Percentiles rank a stretch among this genome's conserved stretches.
These are phyloP conservation scores for Peribolospora baueri DNA, from an alignment of 768 basidiomycete genomes.

Conservation along the genomic window DNA sequence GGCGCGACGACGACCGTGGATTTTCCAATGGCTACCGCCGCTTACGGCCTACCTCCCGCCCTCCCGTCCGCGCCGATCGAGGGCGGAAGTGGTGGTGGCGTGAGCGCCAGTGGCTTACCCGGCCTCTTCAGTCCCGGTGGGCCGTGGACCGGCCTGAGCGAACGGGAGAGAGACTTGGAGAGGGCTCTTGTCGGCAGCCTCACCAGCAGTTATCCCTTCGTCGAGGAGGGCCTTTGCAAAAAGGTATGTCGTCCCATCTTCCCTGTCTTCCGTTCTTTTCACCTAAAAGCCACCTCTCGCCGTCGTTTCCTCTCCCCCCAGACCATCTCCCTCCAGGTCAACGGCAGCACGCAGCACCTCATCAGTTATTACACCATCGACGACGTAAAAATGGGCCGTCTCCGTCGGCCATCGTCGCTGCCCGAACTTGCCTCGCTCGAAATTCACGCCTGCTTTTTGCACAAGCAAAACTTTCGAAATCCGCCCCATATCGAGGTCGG, in stretches of 20 bases:
- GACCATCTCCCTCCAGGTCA: constrained; percentile 77
- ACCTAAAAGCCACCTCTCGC: background rate
- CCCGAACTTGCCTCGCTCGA: constrained; percentile 67
- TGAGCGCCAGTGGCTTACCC: too few relatives aligned
- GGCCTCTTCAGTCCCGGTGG: too few relatives aligned
- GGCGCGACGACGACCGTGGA: too few relatives aligned
- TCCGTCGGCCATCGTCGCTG: constrained; percentile 64
- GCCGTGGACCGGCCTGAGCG: too few relatives aligned
- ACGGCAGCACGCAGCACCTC: constrained; percentile 66
- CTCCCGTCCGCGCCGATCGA: too few relatives aligned
- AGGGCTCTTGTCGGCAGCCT: constrained; percentile 65
- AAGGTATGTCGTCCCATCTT: constrained; percentile 22
- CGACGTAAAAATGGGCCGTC: constrained; percentile 67
- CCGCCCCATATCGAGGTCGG: constrained; percentile 73
- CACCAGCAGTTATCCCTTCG: constrained; percentile 85
- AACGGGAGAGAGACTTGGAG: constrained; percentile 24
- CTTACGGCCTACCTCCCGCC: too few relatives aligned
- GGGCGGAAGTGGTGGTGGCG: too few relatives aligned
- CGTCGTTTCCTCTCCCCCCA: constrained; percentile 16
- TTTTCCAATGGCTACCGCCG: too few relatives aligned
- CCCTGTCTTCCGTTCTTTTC: background rate
- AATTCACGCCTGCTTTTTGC: background rate
- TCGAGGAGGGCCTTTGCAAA: constrained; percentile 80
- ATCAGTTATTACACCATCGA: constrained; percentile 86
- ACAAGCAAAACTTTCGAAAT: constrained; percentile 52